phyloP scores from a whole-genome alignment of 1,284 basidiomycete genomes.

The Psilocybe mexicana region DNA sequence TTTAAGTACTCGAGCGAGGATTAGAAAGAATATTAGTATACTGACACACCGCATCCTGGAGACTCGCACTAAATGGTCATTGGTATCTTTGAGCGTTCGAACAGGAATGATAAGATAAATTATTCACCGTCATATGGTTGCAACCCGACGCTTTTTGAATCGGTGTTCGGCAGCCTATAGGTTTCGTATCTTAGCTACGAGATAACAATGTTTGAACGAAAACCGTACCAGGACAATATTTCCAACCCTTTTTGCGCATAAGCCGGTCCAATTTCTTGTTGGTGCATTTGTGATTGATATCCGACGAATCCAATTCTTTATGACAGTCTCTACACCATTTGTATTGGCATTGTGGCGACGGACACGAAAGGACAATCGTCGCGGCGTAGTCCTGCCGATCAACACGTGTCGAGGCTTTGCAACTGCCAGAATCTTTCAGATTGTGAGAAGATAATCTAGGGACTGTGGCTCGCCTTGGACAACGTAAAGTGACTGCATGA shows the following conservation, averaged over 20 bases:
- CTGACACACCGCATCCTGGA: constrained; percentile 19
- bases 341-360: constrained; percentile 13
- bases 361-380: constrained; percentile 19
- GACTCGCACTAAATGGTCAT: constrained; percentile 11
- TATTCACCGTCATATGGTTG: constrained; percentile 23
- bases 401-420: constrained; percentile 40
- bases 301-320: constrained; percentile 10
- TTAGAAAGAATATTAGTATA: neutral
- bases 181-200: neutral
- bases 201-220: neutral
- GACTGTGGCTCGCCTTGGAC: constrained; percentile 38
- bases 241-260: constrained; percentile 25
- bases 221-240: constrained; percentile 23
- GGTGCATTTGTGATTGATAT: constrained; percentile 19
- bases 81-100: neutral
- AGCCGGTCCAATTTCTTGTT: constrained; percentile 24
- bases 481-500: constrained; percentile 52
- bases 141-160: constrained; percentile 18
- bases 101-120: neutral
- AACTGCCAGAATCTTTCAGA: constrained; percentile 13
- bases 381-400: constrained; percentile 34
- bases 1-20: neutral
- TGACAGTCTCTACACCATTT: constrained; percentile 24
- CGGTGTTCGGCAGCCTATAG: constrained; percentile 18
- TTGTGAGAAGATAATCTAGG: neutral